Conservation (phyloP, 257 asterid genomes). For the Gynochthodes officinalis region DNA sequence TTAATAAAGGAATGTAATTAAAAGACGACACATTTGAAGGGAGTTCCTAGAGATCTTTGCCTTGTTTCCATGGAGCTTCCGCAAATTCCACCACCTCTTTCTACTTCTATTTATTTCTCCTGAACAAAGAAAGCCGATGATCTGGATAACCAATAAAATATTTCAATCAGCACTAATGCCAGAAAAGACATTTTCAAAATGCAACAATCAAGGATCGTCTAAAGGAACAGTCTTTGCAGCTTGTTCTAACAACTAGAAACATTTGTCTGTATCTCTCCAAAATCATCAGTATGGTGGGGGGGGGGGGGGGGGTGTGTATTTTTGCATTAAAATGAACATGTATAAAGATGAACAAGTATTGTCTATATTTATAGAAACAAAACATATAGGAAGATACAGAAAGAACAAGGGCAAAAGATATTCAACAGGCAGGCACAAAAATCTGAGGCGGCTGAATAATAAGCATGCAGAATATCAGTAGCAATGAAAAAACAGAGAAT, state of each 20-base stretch:
- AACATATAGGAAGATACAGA: no score
- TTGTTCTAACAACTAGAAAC: neutral
- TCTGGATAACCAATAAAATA: neutral
- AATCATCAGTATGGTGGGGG: neutral
- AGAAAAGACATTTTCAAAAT: no score
- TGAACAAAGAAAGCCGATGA: neutral
- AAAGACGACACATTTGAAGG: neutral
- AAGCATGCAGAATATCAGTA: neutral
- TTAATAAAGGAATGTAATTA: neutral
- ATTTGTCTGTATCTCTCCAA: neutral
- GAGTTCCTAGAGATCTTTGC: no score
- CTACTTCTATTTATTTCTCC: neutral
- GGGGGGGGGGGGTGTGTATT: neutral
- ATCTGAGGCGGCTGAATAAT: neutral
- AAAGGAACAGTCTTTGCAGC: neutral
- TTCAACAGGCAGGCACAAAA: neutral
- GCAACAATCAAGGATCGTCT: no score
- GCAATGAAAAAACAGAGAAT: neutral
- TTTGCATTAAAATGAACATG: neutral
- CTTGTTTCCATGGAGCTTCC: constrained; percentile 23
- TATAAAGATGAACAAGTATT: no score
- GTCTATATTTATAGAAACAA: no score
- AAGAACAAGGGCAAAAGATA: neutral
- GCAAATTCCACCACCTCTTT: neutral
- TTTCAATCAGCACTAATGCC: neutral